Base-by-base conservation (phyloP, 2,329 filamentous ascomycete species). In the Colletotrichum euphorbiae region DNA sequence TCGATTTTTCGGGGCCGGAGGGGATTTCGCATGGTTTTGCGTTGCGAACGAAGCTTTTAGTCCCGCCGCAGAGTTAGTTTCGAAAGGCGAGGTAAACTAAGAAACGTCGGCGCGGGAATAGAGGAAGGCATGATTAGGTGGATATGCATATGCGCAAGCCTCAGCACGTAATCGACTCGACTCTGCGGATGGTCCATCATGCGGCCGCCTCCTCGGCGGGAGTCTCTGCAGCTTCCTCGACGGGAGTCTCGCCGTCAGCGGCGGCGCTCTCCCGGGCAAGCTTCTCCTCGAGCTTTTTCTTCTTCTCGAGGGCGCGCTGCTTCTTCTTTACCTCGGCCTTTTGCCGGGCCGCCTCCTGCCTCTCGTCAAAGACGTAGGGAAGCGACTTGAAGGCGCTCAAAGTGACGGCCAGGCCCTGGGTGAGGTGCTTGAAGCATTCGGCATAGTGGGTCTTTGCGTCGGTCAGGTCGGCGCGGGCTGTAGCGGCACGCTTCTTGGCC, bases 371-470 rank as follows among this genome's bases (percentile, higher is more conserved):
- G 28, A 83, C 70, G 67, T 81, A 80, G 5, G 77, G 78, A 11
- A 76, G 69, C 12, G 75, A 75, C 61, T 70, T 70, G 28, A 79
- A 68, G n/a, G 78, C 79, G 13, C 72, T 71, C 13, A 77, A 71
- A 15, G 75, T 61, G 15, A 80, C 74, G 68, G 71, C 72, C 50
- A 80, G 19, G 19, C 76, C 81, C 42, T 74, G 59, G 38, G 62
- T 69, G n/a, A 84, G 73, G 72, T 84, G 81, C 12, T 72, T 61
- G 51, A 75, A 71, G 5, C 77, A 75, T 70, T 81, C 74, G 33
- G 71, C 62, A 67, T 81, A 80, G 72, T 84, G 81, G 13, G 71
- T 72, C 72, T 76, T 78, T 33, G 81, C 80, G 48, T 82, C 78
- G 56, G 73, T 70, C 65, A 76, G 77, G 72, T 79, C 76, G 40